Percentiles rank a stretch among this genome's conserved stretches.
phyloP scores from a whole-genome alignment of 257 asterid genomes.

The Datura wrightii region DNA sequence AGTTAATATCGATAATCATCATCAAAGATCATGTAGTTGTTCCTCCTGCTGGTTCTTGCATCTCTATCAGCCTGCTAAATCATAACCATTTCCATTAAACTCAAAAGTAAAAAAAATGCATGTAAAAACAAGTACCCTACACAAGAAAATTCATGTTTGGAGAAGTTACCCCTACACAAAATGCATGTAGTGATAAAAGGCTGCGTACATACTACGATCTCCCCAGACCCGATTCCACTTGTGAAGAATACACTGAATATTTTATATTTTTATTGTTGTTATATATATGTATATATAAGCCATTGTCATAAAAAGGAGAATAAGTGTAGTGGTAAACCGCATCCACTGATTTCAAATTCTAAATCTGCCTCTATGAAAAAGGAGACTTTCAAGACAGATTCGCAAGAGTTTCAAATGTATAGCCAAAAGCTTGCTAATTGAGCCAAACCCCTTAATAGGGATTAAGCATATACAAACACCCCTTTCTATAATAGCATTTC shows the following conservation, averaged over 20 bases:
- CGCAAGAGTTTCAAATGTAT: neutral
- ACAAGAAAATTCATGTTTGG: neutral
- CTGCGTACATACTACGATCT: too few relatives aligned
- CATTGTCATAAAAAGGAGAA: too few relatives aligned
- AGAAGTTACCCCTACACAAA: too few relatives aligned
- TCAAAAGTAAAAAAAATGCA: neutral
- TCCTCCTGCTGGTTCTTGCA: conserved; percentile 66
- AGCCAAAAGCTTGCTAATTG: neutral
- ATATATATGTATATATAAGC: too few relatives aligned
- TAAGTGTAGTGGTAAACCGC: too few relatives aligned
- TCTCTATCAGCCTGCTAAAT: conserved; percentile 78
- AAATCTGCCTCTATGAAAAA: neutral
- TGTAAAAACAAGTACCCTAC: neutral
- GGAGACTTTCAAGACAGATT: neutral
- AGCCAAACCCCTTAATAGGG: neutral
- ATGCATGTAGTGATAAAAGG: too few relatives aligned
- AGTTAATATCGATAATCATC: conserved; percentile 56
- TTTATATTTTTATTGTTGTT: too few relatives aligned
- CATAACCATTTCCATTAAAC: neutral
- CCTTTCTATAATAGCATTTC: neutral
- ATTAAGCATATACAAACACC: neutral
- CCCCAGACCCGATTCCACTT: too few relatives aligned
- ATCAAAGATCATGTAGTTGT: conserved; percentile 67
- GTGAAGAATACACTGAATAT: too few relatives aligned
- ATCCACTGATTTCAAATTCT: neutral